Evolutionary conservation across 2,329 filamentous ascomycete species (phyloP).

Genomic region (Uncinocarpus reesii): DNA sequence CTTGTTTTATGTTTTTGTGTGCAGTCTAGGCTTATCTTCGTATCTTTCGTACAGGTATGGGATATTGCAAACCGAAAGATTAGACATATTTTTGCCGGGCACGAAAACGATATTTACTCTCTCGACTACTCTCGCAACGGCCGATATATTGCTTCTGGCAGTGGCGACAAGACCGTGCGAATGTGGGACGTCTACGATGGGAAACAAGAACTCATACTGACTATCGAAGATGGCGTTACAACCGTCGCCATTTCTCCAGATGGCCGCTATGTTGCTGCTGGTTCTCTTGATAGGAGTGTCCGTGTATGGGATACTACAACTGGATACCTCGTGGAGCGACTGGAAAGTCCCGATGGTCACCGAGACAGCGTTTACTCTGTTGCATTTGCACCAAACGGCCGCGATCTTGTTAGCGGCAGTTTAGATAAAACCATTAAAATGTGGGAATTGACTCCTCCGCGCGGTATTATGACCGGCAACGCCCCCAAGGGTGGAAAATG

Average conservation of each 20-base stretch:
- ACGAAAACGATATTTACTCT: conserved; percentile 97
- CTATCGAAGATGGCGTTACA: conserved; percentile 93
- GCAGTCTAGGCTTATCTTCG: not conserved
- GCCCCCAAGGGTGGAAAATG: conserved; percentile 80
- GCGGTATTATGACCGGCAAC: conserved; percentile 54
- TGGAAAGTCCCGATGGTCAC: conserved; percentile 88
- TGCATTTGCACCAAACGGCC: conserved; percentile 86
- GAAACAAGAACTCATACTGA: conserved; percentile 70
- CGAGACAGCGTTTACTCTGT: conserved; percentile 96
- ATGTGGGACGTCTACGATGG: conserved; percentile 91
- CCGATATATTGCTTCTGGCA: conserved; percentile 87
- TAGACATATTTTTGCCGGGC: conserved; percentile 85
- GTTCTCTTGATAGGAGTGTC: conserved; percentile 93
- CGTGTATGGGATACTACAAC: conserved; percentile 88
- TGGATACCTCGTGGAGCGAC: conserved; percentile 76
- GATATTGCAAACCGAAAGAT: conserved; percentile 77
- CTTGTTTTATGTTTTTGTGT: not conserved
- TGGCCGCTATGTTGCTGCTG: conserved; percentile 85
- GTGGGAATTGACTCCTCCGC: conserved; percentile 78
- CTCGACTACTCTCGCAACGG: conserved; percentile 91
- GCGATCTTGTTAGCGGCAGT: conserved; percentile 86
- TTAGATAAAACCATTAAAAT: conserved; percentile 98
- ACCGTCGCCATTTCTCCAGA: conserved; percentile 96
- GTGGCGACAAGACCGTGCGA: conserved; percentile 85
- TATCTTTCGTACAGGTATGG: conserved; percentile 60